These are phyloP conservation scores for Penicillium diatomitis DNA, from an alignment of 495 filamentous ascomycete genomes.

Conservation along the genomic window DNA sequence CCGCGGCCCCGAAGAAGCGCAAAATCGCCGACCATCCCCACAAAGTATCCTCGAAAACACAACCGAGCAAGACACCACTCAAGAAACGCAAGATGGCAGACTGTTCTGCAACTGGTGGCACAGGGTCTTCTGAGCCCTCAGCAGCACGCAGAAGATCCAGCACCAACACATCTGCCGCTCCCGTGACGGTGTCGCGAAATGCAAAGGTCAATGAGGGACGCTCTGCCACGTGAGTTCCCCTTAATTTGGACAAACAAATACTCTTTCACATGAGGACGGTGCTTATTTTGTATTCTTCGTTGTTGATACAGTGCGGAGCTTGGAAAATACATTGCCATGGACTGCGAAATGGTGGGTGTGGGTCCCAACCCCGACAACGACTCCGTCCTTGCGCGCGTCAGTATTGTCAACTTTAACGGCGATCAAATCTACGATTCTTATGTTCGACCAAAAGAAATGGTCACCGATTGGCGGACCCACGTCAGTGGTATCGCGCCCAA, in stretches of 20 bases:
- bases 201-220: slow-evolving; percentile 45
- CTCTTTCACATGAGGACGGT: neutral
- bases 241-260: neutral
- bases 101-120: slow-evolving; percentile 1
- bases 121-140: slow-evolving; percentile 5
- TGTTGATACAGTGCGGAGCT: slow-evolving; percentile 36
- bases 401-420: slow-evolving; percentile 86
- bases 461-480: slow-evolving; percentile 82
- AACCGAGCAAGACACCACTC: slow-evolving; percentile 3
- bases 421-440: slow-evolving; percentile 86
- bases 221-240: slow-evolving; percentile 30
- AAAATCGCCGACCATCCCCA: slow-evolving; percentile 22
- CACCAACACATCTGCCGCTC: slow-evolving; percentile 5
- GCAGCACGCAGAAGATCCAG: slow-evolving; percentile 21
- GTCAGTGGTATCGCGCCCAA: slow-evolving; percentile 70
- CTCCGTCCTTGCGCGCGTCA: slow-evolving; percentile 71
- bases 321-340: slow-evolving; percentile 84
- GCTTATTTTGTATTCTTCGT: slow-evolving; percentile 3
- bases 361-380: slow-evolving; percentile 57
- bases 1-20: slow-evolving; percentile 30
- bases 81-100: slow-evolving; percentile 31
- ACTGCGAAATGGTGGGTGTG: slow-evolving; percentile 97
- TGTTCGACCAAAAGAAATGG: slow-evolving; percentile 64
- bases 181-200: slow-evolving; percentile 10
- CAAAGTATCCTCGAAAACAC: slow-evolving; percentile 6